Percentiles rank a stretch among this genome's conserved stretches.
phyloP scores from a whole-genome alignment of 148 eudicot species.

The Agrostemma githago region DNA sequence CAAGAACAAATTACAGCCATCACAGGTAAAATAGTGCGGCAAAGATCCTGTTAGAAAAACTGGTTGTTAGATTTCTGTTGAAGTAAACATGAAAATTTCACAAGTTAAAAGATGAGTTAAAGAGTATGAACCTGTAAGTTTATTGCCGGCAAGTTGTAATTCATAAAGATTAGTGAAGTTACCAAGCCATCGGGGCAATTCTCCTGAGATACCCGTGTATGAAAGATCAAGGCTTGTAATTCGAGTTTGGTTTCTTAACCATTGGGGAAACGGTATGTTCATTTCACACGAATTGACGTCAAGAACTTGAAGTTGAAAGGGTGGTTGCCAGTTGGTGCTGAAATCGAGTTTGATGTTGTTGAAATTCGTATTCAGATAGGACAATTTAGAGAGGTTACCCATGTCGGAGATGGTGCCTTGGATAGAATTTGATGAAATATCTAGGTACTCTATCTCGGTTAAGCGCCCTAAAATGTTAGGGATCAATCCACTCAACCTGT shows the following conservation, averaged over 20 bases:
- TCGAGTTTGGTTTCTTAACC: not conserved
- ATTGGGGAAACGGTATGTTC: conserved; percentile 1
- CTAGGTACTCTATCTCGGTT: conserved; percentile 1
- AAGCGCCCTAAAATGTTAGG: not conserved
- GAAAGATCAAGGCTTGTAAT: not conserved
- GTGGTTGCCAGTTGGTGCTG: conserved; percentile 8
- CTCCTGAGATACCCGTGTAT: conserved; percentile 6
- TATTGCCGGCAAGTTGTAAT: not conserved
- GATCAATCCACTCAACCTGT: conserved; percentile 1
- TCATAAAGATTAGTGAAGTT: not conserved
- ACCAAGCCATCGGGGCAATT: not conserved
- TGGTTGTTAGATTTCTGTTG: not conserved
- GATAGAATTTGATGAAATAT: conserved; percentile 9
- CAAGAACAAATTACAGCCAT: not conserved
- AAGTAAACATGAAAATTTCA: not conserved
- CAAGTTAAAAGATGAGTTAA: not conserved
- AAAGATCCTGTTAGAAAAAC: not conserved
- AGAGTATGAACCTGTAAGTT: conserved; percentile 1
- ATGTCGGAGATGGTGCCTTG: not conserved
- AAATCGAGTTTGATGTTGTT: not conserved
- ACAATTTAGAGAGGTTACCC: conserved; percentile 7
- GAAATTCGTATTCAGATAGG: not conserved
- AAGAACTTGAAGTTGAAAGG: conserved; percentile 3
- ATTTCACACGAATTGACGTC: not conserved
- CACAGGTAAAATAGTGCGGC: not conserved